Evolutionary conservation across 2,329 filamentous ascomycete genomes (phyloP).

Genomic region (Lecanicillium sp.): DNA sequence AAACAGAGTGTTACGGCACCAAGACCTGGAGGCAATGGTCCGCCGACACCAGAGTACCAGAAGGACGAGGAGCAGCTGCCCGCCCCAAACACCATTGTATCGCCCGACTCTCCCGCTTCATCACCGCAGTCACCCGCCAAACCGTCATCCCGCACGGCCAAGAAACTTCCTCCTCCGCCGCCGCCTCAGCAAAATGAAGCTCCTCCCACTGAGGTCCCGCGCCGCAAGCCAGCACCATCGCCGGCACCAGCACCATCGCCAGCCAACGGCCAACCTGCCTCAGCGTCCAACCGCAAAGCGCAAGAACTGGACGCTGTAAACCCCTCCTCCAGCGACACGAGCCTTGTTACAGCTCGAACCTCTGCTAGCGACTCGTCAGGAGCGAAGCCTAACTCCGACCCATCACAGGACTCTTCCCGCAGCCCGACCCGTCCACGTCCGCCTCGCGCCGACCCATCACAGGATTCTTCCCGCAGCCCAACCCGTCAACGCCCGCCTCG

Average conservation of each 20-base stretch:
- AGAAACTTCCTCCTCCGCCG: conserved; percentile 9
- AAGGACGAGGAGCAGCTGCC: conserved; percentile 31
- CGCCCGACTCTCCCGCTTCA: conserved; percentile 36
- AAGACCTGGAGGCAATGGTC: conserved; percentile 21
- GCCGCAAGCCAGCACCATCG: conserved; percentile 1
- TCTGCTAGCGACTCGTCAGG: background rate
- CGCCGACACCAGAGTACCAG: conserved; percentile 42
- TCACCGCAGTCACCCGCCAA: conserved; percentile 28
- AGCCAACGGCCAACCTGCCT: background rate
- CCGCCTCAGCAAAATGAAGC: background rate
- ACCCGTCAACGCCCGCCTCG: background rate
- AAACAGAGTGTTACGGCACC: background rate
- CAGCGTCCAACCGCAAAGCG: too few relatives aligned
- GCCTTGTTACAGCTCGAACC: background rate
- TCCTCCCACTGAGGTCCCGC: conserved; percentile 5
- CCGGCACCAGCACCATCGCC: background rate
- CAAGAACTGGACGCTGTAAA: too few relatives aligned
- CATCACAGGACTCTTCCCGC: conserved; percentile 23
- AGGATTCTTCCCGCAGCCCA: conserved; percentile 19
- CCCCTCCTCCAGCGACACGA: background rate
- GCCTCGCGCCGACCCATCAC: conserved; percentile 11
- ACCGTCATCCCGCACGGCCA: conserved; percentile 7
- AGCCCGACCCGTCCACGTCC: conserved; percentile 11
- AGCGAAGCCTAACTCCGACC: background rate
- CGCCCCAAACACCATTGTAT: conserved; percentile 26